Base-by-base conservation (phyloP, 768 basidiomycete genomes). In the Agrocybe praecox region DNA sequence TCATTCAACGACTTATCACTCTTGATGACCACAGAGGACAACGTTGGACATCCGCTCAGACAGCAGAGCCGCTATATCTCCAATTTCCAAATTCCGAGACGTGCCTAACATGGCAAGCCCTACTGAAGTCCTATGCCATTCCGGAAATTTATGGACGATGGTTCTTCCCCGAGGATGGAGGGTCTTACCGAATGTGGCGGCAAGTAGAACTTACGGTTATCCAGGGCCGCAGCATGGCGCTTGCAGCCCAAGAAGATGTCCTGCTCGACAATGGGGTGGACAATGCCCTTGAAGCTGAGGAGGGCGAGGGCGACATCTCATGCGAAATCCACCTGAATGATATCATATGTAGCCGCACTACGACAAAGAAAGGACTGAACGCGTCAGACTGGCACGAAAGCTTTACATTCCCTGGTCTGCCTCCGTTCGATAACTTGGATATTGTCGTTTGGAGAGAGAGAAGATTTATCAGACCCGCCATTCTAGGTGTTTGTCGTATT, bases 101-200 rank as follows among this genome's bases (percentile, higher is more conserved):
- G 7, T 82, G 84, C 63, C 81, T 86, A 61, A 84, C 87, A 2
- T 96, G 94, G 92, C 77, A 90, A 47, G 85, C 87, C 21, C 82
- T 95, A 49, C 76, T 94, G 53, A 85, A 87, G 56, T 91, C 92
- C 2, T 93, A 90, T 69, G 87, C 94, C 12, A 80, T 81, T 49
- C 88, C 91, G 1, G 92, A 94, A 70, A 83, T 89, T 53, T 91
- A 92, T 66, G 91, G 88, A 32, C 76, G 78, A 61, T 73, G 79
- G 67, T 75, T 79, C 61, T 75, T 76, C 36, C 77, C 83, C 19
- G 65, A 71, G 49, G 86, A 87, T 57, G 89, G 88, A 43, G 92
- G 92, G 7, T 82, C 89, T 11, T 93, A 91, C 71, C 86, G 93
- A 53, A 89, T 94, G 83, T 94, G 90, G 89, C 81, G 94, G 49